Evolutionary conservation across 331 rosid genomes (phyloP), one percentile per base, ranked within the genome.

Genomic region (Ulmus americana): DNA sequence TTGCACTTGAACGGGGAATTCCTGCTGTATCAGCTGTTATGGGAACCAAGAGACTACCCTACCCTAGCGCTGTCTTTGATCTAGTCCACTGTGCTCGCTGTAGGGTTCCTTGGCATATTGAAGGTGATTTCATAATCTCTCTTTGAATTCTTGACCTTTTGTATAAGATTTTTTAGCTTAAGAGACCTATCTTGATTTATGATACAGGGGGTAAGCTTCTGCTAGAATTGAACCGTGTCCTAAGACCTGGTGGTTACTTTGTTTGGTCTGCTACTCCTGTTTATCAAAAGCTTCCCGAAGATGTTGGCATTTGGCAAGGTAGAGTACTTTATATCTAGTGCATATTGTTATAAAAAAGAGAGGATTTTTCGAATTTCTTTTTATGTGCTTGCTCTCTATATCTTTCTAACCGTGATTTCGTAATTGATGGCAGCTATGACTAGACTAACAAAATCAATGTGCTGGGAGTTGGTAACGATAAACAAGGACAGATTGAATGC

Each of bases 221-320:
- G 67, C 75, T 90, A 65, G 97, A 90, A 83, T 80, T 90, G 60
- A 80, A 90, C 57, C 95, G 92, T 58, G 85, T 90, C 51, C 62
- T 90, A 78, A 81, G 97, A 70, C 97, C 97, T 7, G 97, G 97
- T 71, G 97, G 97, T 56, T 61, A 76, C 81, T 90, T 90, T 85
- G 92, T 90, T 56, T 90, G 97, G 95, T 90, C 97, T 68, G 97
- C 97, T 69, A 90, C 95, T 64, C 97, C 97, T 0, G 95, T 90
- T 68, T 90, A 90, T 80, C 86, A 75, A 58, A 84, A 85, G 78
- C 77, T 81, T 79, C 85, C 85, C 22, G 92, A 87, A 75, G 73
- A 81, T 75, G 78, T 70, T 47, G 86, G 71, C 49, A 90, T 90
- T 75, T 90, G 97, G 97, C 76, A 80, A 18, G 95, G 97, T 85